A percentile compares a stretch with the other conserved stretches of the same genome.
phyloP scores from a whole-genome alignment of 192 early-diverging fungal genomes.

The Backusella morwellensis region DNA sequence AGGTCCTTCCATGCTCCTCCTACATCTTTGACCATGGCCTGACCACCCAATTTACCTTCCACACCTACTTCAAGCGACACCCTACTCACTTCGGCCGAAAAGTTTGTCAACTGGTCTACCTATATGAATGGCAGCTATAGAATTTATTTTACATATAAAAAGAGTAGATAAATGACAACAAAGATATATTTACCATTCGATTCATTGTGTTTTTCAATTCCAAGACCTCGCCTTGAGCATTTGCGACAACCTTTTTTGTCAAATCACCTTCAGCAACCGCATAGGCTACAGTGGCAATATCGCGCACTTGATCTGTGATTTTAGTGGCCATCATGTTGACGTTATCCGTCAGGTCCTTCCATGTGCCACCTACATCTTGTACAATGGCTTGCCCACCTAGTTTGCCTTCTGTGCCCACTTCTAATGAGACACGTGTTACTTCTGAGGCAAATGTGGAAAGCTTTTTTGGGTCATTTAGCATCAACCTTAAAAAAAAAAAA shows the following conservation, averaged over 20 bases:
- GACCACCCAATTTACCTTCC: slow-evolving; percentile 61
- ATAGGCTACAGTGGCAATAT: slow-evolving; percentile 67
- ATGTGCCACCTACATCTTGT: slow-evolving; percentile 52
- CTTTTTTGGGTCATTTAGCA: slow-evolving; percentile 9
- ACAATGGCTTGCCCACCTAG: slow-evolving; percentile 53
- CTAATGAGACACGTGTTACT: slow-evolving; percentile 29
- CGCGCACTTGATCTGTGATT: slow-evolving; percentile 71
- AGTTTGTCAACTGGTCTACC: slow-evolving; percentile 24
- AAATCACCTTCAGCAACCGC: slow-evolving; percentile 68
- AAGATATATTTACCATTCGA: slow-evolving; percentile 41
- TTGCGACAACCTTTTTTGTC: slow-evolving; percentile 52
- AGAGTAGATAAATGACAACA: no score
- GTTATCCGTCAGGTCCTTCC: slow-evolving; percentile 33
- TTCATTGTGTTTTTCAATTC: slow-evolving; percentile 58
- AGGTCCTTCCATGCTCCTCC: slow-evolving; percentile 66
- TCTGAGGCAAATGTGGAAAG: slow-evolving; percentile 39
- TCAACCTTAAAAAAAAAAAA: background rate
- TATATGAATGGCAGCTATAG: background rate
- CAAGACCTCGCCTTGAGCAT: slow-evolving; percentile 52
- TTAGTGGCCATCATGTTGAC: slow-evolving; percentile 61
- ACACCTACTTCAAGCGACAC: slow-evolving; percentile 69
- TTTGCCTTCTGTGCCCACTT: slow-evolving; percentile 56
- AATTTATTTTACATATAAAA: slow-evolving; percentile 7
- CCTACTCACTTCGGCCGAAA: slow-evolving; percentile 57
- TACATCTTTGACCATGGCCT: slow-evolving; percentile 55